Percentiles rank a stretch among this genome's conserved stretches.
These are phyloP conservation scores for Colletotrichum noveboracense DNA, from an alignment of 2,329 filamentous ascomycete species.

Conservation along the genomic window DNA sequence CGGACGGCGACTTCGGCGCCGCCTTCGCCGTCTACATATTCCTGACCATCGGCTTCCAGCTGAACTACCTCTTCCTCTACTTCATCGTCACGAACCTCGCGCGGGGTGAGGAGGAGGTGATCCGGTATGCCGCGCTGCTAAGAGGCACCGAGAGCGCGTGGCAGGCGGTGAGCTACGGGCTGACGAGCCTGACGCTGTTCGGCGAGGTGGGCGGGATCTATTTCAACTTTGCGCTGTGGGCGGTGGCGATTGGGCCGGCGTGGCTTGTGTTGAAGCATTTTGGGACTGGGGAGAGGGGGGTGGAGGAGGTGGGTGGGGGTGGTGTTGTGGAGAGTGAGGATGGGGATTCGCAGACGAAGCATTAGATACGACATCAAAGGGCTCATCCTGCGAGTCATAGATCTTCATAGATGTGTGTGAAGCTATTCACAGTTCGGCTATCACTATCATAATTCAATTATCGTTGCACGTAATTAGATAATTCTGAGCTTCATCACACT, in stretches of 20 bases:
- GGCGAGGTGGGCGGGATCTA: conserved; percentile 71
- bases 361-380: not conserved
- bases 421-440: not conserved
- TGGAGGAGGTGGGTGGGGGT: not conserved
- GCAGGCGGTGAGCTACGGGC: conserved; percentile 75
- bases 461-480: not conserved
- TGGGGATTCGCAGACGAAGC: conserved; percentile 17
- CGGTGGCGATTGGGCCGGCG: conserved; percentile 64
- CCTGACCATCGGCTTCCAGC: conserved; percentile 70
- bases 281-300: conserved; percentile 34
- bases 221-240: conserved; percentile 75
- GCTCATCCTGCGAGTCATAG: not conserved
- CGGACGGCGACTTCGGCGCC: conserved; percentile 64
- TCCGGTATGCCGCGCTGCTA: conserved; percentile 71
- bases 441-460: not conserved
- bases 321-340: conserved; percentile 19
- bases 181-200: conserved; percentile 66
- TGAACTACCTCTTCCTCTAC: conserved; percentile 78
- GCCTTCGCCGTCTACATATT: conserved; percentile 73
- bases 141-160: conserved; percentile 75
- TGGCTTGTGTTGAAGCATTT: conserved; percentile 70
- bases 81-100: conserved; percentile 74
- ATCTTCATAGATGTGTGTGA: not conserved
- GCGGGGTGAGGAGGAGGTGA: conserved; percentile 63
- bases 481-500: not conserved